A percentile compares a stretch with the other conserved stretches of the same genome.
These are phyloP conservation scores for Lecanoromycetidae sp. DNA, from an alignment of 2,329 filamentous ascomycete species.

Conservation along the genomic window DNA sequence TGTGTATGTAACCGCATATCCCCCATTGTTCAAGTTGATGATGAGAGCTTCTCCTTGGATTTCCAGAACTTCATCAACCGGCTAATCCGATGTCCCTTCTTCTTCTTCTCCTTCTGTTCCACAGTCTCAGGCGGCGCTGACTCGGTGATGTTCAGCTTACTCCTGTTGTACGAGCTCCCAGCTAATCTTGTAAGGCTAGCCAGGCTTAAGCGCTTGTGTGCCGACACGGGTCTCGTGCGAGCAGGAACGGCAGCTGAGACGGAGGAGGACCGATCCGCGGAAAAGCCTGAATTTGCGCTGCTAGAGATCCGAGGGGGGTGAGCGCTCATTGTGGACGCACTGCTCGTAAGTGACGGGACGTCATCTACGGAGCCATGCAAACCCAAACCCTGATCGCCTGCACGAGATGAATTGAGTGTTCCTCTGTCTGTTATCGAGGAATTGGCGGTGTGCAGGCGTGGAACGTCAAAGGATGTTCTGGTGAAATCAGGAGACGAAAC, in stretches of 20 bases:
- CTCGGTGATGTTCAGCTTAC: slow-evolving; percentile 34
- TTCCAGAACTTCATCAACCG: slow-evolving; percentile 40
- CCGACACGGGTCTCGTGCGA: slow-evolving; percentile 29
- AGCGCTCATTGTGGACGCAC: slow-evolving; percentile 35
- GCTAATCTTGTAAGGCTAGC: slow-evolving; percentile 38
- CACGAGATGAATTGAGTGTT: slow-evolving; percentile 24
- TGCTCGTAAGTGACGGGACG: slow-evolving; percentile 39
- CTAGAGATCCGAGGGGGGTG: slow-evolving; percentile 31
- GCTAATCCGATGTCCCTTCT: slow-evolving; percentile 35
- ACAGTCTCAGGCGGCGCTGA: slow-evolving; percentile 30
- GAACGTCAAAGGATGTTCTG: slow-evolving; percentile 31
- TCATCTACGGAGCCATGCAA: slow-evolving; percentile 36
- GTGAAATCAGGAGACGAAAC: slow-evolving; percentile 35
- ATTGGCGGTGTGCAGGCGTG: slow-evolving; percentile 30
- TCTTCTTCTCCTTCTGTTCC: slow-evolving; percentile 30
- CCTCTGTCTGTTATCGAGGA: slow-evolving; percentile 32
- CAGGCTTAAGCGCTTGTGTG: slow-evolving; percentile 36
- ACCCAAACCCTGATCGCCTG: slow-evolving; percentile 28
- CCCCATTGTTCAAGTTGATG: neutral
- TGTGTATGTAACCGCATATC: neutral
- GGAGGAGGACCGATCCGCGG: slow-evolving; percentile 34
- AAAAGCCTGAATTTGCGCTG: slow-evolving; percentile 30
- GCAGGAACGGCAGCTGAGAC: slow-evolving; percentile 31
- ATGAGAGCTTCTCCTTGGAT: slow-evolving; percentile 32
- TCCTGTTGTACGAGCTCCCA: slow-evolving; percentile 32